These are phyloP conservation scores for Lagerstroemia speciosa DNA, from an alignment of 345 rosid species.

Conservation along the genomic window DNA sequence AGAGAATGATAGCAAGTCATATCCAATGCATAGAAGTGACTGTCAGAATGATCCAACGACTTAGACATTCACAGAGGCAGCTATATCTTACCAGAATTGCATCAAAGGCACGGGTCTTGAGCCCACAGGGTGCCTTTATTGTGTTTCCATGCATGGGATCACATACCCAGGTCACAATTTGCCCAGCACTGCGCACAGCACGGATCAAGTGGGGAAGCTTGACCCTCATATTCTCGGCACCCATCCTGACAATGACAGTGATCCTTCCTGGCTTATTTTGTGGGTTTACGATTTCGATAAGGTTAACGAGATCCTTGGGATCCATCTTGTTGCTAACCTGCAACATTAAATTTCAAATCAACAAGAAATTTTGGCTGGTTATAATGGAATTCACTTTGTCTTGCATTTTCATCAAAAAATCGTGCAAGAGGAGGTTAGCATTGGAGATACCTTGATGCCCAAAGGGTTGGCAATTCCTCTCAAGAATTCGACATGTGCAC, in stretches of 20 bases:
- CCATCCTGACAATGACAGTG: constrained; percentile 18
- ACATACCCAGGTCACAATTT: constrained; percentile 19
- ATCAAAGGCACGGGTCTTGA: constrained; percentile 20
- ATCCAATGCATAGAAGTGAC: background rate
- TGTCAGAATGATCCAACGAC: background rate
- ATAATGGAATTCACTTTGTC: background rate
- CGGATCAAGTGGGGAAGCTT: constrained; percentile 19
- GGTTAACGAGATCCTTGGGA: constrained; percentile 17
- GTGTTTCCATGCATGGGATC: constrained; percentile 25
- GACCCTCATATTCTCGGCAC: constrained; percentile 22
- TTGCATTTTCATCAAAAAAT: background rate
- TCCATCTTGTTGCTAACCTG: constrained; percentile 26
- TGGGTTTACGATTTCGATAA: constrained; percentile 17
- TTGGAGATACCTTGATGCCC: constrained; percentile 18
- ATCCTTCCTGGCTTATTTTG: constrained; percentile 19
- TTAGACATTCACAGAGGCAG: background rate
- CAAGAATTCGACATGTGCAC: constrained; percentile 24
- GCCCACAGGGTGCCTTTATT: constrained; percentile 20
- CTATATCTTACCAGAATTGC: constrained; percentile 15
- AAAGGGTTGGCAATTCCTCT: constrained; percentile 23
- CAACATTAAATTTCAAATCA: background rate
- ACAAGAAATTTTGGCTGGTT: too few species aligned
- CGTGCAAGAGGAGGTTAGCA: background rate
- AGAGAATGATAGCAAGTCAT: background rate
- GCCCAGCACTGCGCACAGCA: constrained; percentile 16